Conservation (phyloP, 495 filamentous ascomycete genomes). For the Hypoxylon fuscum region DNA sequence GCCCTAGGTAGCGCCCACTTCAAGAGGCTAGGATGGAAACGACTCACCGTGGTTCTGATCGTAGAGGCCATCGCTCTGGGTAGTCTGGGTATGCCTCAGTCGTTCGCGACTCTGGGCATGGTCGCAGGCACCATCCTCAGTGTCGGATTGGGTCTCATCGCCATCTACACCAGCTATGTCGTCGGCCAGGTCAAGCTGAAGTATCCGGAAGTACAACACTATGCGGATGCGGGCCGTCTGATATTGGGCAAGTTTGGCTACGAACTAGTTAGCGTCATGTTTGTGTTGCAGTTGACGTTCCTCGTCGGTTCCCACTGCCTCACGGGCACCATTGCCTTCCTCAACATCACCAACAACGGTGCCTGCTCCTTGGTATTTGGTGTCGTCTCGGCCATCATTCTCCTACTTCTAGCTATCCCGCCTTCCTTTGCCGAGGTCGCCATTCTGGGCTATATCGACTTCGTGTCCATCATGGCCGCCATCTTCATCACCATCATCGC, state of each 20-base stretch:
- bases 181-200: constrained; percentile 79
- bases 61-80: constrained; percentile 80
- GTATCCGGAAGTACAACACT: constrained; percentile 75
- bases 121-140: constrained; percentile 66
- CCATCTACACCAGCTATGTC: constrained; percentile 80
- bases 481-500: constrained; percentile 76
- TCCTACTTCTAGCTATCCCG: constrained; percentile 69
- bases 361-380: constrained; percentile 75
- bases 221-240: constrained; percentile 75
- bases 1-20: constrained; percentile 52
- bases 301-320: constrained; percentile 80
- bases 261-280: constrained; percentile 69
- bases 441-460: constrained; percentile 68
- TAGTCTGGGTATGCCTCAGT: constrained; percentile 69
- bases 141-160: constrained; percentile 67
- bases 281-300: constrained; percentile 76
- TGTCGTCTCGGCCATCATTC: constrained; percentile 69
- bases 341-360: constrained; percentile 68
- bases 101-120: constrained; percentile 72
- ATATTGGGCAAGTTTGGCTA: constrained; percentile 70
- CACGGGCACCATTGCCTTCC: constrained; percentile 77
- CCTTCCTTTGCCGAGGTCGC: constrained; percentile 63
- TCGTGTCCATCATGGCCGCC: constrained; percentile 69
- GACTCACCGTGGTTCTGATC: constrained; percentile 67
- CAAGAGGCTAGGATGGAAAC: constrained; percentile 59